Conservation (phyloP, 1,284 basidiomycete species). For the Rhodotorula mucilaginosa region DNA sequence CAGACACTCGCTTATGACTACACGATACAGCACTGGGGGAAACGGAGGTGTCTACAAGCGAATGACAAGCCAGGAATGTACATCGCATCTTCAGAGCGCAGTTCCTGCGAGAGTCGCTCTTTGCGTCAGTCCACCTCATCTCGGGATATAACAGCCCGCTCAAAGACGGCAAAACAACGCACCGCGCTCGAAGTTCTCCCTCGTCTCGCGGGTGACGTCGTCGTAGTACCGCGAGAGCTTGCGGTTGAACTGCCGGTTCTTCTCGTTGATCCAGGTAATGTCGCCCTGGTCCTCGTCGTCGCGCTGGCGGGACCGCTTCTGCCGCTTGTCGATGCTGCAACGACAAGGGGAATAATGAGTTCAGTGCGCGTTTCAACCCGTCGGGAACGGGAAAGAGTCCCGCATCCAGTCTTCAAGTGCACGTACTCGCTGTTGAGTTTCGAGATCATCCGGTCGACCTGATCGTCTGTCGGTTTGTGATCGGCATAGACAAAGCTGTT, state of each 20-base stretch:
- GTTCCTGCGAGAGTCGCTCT: neutral
- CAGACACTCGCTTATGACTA: neutral
- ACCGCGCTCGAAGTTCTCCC: conserved; percentile 91
- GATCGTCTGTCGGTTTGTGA: conserved; percentile 88
- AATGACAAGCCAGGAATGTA: neutral
- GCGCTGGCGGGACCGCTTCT: conserved; percentile 81
- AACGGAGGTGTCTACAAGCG: neutral
- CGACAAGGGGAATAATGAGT: neutral
- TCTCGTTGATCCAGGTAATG: conserved; percentile 98
- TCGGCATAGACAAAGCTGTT: conserved; percentile 80
- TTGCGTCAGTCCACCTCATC: neutral
- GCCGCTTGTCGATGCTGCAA: conserved; percentile 74
- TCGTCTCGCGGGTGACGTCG: conserved; percentile 73
- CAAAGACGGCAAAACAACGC: conserved; percentile 51
- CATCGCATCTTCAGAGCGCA: neutral
- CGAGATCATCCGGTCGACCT: conserved; percentile 83
- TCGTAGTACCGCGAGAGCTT: conserved; percentile 98
- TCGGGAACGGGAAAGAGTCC: too few relatives aligned
- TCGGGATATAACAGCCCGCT: neutral
- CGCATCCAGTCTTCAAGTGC: too few relatives aligned
- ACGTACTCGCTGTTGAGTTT: conserved; percentile 93
- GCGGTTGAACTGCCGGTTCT: conserved; percentile 98
- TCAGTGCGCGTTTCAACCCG: too few relatives aligned
- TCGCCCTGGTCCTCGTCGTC: conserved; percentile 88
- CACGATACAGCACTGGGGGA: neutral